Percentiles rank a stretch among this genome's conserved stretches.
phyloP scores from a whole-genome alignment of 805 yeast species.

The Wickerhamomyces rabaulensis region DNA sequence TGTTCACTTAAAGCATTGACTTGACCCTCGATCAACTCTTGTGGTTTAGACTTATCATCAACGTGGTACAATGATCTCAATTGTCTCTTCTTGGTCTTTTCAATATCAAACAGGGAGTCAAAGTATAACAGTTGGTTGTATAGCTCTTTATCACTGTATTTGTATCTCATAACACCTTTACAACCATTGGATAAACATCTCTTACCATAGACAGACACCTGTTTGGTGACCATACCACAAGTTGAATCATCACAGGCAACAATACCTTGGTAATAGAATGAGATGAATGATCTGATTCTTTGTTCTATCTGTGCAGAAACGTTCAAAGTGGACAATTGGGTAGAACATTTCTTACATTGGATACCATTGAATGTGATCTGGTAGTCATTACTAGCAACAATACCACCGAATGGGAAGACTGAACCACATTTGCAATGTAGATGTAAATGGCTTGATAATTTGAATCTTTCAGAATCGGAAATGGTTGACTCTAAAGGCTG shows the following conservation, averaged over 20 bases:
- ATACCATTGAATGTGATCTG: constrained; percentile 64
- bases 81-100: constrained; percentile 56
- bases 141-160: constrained; percentile 71
- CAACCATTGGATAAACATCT: constrained; percentile 60
- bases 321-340: constrained; percentile 43
- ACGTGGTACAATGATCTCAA: constrained; percentile 48
- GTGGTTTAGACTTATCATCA: constrained; percentile 30
- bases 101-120: constrained; percentile 74
- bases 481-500: constrained; percentile 79
- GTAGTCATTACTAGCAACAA: constrained; percentile 58
- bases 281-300: constrained; percentile 63
- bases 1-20: constrained; percentile 75
- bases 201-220: constrained; percentile 83
- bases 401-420: constrained; percentile 68
- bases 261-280: constrained; percentile 84
- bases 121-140: constrained; percentile 84
- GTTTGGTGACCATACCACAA: constrained; percentile 77
- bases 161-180: constrained; percentile 77
- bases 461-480: constrained; percentile 78
- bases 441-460: constrained; percentile 49
- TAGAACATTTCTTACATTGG: constrained; percentile 58
- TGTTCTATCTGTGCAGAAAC: constrained; percentile 71
- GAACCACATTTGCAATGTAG: constrained; percentile 60
- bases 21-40: constrained; percentile 39
- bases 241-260: constrained; percentile 78